phyloP scores from a whole-genome alignment of 257 asterid species.

The Thymus quinquecostatus region DNA sequence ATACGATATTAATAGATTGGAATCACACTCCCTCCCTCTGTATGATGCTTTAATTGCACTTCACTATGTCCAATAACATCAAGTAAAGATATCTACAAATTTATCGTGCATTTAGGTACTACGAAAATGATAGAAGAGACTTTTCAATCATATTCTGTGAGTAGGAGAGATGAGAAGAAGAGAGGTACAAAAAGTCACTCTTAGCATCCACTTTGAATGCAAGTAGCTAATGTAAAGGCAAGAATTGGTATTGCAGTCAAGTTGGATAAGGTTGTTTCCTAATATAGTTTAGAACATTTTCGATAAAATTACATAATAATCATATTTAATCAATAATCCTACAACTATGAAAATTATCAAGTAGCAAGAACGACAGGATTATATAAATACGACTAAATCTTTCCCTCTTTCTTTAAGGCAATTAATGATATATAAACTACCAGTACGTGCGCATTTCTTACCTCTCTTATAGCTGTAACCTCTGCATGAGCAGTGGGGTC shows the following conservation, averaged over 20 bases:
- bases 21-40: no score
- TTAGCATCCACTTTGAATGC: not conserved
- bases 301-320: not conserved
- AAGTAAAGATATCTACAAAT: not conserved
- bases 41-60: not conserved
- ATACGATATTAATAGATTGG: not conserved
- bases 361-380: not conserved
- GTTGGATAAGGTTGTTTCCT: no score
- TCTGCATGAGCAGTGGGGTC: slow-evolving; percentile 99
- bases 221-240: not conserved
- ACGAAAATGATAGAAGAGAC: not conserved
- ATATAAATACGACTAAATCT: not conserved
- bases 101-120: not conserved
- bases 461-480: slow-evolving; percentile 99
- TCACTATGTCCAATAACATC: not conserved
- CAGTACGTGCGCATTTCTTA: slow-evolving; percentile 38
- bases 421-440: slow-evolving; percentile 1
- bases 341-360: not conserved
- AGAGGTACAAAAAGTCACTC: not conserved
- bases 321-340: not conserved
- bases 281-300: no score
- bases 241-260: not conserved
- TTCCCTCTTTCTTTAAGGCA: not conserved
- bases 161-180: not conserved
- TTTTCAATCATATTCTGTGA: no score